Base-by-base conservation (phyloP, 2,329 filamentous ascomycete species). In the Fusarium sambucinum region DNA sequence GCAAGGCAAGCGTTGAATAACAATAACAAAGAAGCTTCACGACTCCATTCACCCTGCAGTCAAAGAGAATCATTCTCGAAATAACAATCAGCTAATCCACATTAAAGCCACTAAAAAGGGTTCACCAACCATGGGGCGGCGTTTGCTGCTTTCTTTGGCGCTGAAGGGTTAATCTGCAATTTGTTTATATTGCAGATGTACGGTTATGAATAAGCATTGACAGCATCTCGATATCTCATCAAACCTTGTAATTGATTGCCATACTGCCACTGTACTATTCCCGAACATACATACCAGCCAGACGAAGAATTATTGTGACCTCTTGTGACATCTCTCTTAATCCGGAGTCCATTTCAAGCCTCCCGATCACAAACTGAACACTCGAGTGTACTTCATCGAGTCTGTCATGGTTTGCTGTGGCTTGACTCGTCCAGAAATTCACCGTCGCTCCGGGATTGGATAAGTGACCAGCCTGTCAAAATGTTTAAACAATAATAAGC, bases 81-180 rank as follows among this genome's bases (percentile, higher is more conserved):
- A 23, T 41, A 23, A 42, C 45, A 52, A 23, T 13, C 19, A 47
- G 29, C 19, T 30, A 47, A 40, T 33, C 54, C 57, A 53, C 21
- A 60, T 47, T 42, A 51, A 50, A 47, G 66, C 52, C 66, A 68
- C 65, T 47, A 44, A 54, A 44, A 59, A 48, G 60, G n/a, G 45
- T 38, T 58, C 44, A 41, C 25, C 23, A 32, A 8, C 46, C 35
- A 40, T 45, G 45, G 12, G 12, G 27, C 45, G 44, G 44, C 46
- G 60, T 46, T 13, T 38, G 35, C 27, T 35, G 32, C 30, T 32
- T 27, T 40, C 9, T 40, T 56, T 53, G 23, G 25, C 17, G 29
- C 16, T 23, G 32, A 51, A 45, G 17, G 27, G 21, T 38, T 45
- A 61, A 38, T 38, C 37, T 54, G 35, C 19, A 40, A 35, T 35